phyloP scores from a whole-genome alignment of 73 alveolate genomes.

The Paramecium sexaurelia region DNA sequence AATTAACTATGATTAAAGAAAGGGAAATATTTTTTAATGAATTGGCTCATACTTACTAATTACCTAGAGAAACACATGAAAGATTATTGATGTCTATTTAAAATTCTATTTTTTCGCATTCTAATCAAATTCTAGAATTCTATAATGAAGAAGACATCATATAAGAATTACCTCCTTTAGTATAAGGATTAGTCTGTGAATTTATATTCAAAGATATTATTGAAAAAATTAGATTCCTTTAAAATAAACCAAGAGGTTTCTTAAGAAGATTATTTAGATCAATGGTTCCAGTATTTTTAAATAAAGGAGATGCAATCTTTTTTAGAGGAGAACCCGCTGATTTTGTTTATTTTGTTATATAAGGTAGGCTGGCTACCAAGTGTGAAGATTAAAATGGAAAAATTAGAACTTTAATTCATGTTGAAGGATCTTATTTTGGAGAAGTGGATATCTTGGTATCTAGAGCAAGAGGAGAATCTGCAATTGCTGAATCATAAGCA shows the following conservation, averaged over 20 bases:
- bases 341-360: constrained; percentile 42
- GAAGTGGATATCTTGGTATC: constrained; percentile 47
- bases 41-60: constrained; percentile 35
- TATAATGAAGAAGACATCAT: constrained; percentile 42
- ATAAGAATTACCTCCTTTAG: constrained; percentile 40
- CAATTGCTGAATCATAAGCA: constrained; percentile 45
- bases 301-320: constrained; percentile 43
- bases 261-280: constrained; percentile 4
- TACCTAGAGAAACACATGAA: constrained; percentile 47
- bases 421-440: constrained; percentile 52
- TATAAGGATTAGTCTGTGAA: constrained; percentile 38
- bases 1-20: constrained; percentile 41
- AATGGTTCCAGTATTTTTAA: not conserved
- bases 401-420: not conserved
- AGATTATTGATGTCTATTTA: constrained; percentile 27
- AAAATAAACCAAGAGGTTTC: constrained; percentile 27
- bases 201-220: constrained; percentile 32
- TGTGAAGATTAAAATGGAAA: constrained; percentile 30
- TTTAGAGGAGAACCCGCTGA: constrained; percentile 53
- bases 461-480: constrained; percentile 53
- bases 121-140: constrained; percentile 8
- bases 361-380: constrained; percentile 21
- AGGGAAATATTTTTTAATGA: constrained; percentile 46
- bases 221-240: constrained; percentile 12
- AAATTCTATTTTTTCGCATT: constrained; percentile 43